Conservation (phyloP, 768 basidiomycete species). For the Ramaria rubella region DNA sequence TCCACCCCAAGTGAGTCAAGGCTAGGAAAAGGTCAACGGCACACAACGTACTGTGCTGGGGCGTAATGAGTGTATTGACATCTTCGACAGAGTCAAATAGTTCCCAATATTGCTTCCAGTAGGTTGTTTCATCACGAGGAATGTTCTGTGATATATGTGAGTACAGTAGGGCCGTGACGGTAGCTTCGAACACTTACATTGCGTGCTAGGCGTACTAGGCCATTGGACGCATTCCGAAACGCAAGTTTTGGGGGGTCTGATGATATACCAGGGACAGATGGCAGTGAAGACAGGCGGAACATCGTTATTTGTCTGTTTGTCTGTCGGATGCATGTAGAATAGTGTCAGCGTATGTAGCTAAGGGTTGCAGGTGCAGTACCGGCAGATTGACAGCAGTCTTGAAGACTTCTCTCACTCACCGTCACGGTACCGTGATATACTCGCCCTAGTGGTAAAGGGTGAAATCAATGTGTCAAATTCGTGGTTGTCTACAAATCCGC, state of each 20-base stretch:
- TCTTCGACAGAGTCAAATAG: constrained; percentile 11
- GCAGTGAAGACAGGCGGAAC: constrained; percentile 7
- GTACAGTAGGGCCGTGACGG: neutral
- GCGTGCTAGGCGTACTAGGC: constrained; percentile 5
- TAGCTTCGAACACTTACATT: neutral
- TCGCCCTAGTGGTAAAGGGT: no score
- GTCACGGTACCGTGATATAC: no score
- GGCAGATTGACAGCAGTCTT: no score
- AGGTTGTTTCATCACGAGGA: constrained; percentile 4
- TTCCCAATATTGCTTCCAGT: constrained; percentile 12
- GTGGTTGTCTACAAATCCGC: no score
- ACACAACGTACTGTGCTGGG: constrained; percentile 7
- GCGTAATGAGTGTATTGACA: constrained; percentile 11
- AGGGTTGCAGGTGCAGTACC: no score
- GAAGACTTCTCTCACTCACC: no score
- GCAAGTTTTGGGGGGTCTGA: constrained; percentile 6
- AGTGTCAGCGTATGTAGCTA: no score
- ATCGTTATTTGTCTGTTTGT: neutral
- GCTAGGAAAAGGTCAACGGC: neutral
- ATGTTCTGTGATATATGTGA: neutral
- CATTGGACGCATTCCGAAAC: constrained; percentile 8
- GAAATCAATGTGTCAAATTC: no score
- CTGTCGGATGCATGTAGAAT: no score
- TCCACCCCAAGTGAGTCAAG: neutral
- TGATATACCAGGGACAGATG: constrained; percentile 7